Evolutionary conservation across 345 rosid species (phyloP), one percentile per base, ranked within the genome.

Genomic region (Kernera saxatilis): DNA sequence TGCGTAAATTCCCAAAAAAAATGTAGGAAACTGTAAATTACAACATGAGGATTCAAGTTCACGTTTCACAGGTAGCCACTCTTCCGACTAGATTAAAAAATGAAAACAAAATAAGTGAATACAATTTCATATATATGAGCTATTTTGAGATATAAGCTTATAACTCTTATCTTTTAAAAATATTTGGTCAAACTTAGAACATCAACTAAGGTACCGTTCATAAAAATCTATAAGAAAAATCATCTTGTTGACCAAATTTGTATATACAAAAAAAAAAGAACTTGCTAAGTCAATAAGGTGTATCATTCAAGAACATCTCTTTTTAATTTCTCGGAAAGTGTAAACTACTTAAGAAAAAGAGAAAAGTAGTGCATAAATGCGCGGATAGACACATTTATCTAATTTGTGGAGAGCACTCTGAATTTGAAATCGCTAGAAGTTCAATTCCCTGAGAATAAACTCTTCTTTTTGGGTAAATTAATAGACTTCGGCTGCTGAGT

Each of bases 321-420:
- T 18, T 53, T 8, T 19, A 8, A 19, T 19, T 36, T 13, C 36
- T 72, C 11, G 19, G 18, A 41, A 59, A 40, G 5, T 27, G 59
- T 9, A 27, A 70, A 22, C 4, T 19, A 36, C 22, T 8, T 27
- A 36, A 17, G 19, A 17, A 52, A 33, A 53, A 2, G 18, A 7
- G 39, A 17, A 43, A 60, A 33, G 13, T 13, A 49, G 17, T 70
- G 33, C 75, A 41, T 71, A 4, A 53, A 78, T 70, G 36, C 33
- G 77, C 58, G 80, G 50, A 62, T 64, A 79, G 74, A 56, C 58
- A 65, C 72, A 80, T 68, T 78, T 67, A 76, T 76, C 53, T 13
- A 56, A 50, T 32, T 60, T 33, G 66, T 15, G 51, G 37, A 54
- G 43, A 33, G 10, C 70, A 27, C 2, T 53, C 27, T 18, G 2